These are phyloP conservation scores for Pezizomycotina sp. DNA, from an alignment of 2,329 filamentous ascomycete species.

Conservation along the genomic window DNA sequence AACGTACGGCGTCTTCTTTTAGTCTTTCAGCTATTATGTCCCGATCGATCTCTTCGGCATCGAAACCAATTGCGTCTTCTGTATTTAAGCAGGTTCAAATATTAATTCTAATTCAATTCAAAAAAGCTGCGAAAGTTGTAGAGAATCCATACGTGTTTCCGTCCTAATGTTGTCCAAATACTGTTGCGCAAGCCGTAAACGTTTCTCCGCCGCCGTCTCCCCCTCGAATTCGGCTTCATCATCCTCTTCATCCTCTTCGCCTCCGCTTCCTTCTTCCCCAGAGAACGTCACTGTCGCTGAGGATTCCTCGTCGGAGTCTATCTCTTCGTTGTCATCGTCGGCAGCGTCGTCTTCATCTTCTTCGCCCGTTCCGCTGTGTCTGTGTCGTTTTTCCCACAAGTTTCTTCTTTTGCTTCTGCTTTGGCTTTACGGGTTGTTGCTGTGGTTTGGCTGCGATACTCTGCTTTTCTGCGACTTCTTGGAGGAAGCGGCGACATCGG, in stretches of 20 bases:
- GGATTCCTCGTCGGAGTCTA: conserved; percentile 10
- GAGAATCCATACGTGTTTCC: conserved; percentile 35
- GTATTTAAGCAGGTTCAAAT: neutral
- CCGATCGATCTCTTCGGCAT: conserved; percentile 81
- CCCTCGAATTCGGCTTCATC: conserved; percentile 46
- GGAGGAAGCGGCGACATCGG: conserved; percentile 32
- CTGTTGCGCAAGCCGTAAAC: conserved; percentile 72
- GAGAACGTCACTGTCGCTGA: too few relatives aligned
- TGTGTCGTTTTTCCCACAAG: neutral
- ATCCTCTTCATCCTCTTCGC: conserved; percentile 34
- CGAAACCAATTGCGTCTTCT: conserved; percentile 68
- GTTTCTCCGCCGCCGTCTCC: conserved; percentile 78
- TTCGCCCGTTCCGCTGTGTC: conserved; percentile 32
- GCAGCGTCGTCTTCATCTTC: conserved; percentile 67
- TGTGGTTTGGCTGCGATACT: conserved; percentile 29
- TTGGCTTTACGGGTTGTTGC: conserved; percentile 33
- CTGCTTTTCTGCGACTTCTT: conserved; percentile 33
- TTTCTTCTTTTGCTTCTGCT: conserved; percentile 25
- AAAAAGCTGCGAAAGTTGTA: neutral
- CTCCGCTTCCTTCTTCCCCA: conserved; percentile 36
- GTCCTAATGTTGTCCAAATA: conserved; percentile 81
- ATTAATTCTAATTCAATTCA: neutral
- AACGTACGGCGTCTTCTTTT: conserved; percentile 62
- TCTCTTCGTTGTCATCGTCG: conserved; percentile 52
- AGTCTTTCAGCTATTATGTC: conserved; percentile 82